Evolutionary conservation across 2,329 filamentous ascomycete species (phyloP).

Genomic region (Alternaria longipes): DNA sequence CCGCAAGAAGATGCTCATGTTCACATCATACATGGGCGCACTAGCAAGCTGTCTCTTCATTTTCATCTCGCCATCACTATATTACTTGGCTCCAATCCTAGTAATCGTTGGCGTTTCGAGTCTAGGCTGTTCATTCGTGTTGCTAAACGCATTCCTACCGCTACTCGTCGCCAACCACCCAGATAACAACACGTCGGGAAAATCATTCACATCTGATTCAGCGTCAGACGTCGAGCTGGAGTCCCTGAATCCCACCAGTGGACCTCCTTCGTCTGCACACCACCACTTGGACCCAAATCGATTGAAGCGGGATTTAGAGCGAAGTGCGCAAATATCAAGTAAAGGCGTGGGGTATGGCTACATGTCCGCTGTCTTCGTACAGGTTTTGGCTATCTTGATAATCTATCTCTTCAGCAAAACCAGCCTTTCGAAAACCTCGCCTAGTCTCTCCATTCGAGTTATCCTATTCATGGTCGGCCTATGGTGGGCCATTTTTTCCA

Average conservation of each 20-base stretch:
- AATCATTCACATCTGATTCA: slow-evolving; percentile 18
- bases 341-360: slow-evolving; percentile 92
- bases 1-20: slow-evolving; percentile 82
- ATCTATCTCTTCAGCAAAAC: slow-evolving; percentile 64
- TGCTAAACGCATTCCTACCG: slow-evolving; percentile 93
- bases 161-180: slow-evolving; percentile 86
- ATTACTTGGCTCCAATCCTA: slow-evolving; percentile 79
- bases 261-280: not conserved
- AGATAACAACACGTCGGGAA: slow-evolving; percentile 23
- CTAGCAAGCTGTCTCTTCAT: slow-evolving; percentile 83
- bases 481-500: slow-evolving; percentile 90
- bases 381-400: slow-evolving; percentile 78
- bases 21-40: slow-evolving; percentile 81
- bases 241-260: slow-evolving; percentile 27
- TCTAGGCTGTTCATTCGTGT: slow-evolving; percentile 91
- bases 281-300: slow-evolving; percentile 27
- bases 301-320: slow-evolving; percentile 71
- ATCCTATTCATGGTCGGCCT: slow-evolving; percentile 82
- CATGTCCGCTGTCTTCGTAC: slow-evolving; percentile 80
- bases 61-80: slow-evolving; percentile 75
- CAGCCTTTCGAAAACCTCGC: slow-evolving; percentile 66
- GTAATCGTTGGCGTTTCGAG: slow-evolving; percentile 89
- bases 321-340: slow-evolving; percentile 87
- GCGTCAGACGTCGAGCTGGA: slow-evolving; percentile 42
- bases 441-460: slow-evolving; percentile 81